Percentiles rank a stretch among this genome's conserved stretches.
phyloP scores from a whole-genome alignment of 371 early-diverging fungal species.

The Nematocida ironsii region DNA sequence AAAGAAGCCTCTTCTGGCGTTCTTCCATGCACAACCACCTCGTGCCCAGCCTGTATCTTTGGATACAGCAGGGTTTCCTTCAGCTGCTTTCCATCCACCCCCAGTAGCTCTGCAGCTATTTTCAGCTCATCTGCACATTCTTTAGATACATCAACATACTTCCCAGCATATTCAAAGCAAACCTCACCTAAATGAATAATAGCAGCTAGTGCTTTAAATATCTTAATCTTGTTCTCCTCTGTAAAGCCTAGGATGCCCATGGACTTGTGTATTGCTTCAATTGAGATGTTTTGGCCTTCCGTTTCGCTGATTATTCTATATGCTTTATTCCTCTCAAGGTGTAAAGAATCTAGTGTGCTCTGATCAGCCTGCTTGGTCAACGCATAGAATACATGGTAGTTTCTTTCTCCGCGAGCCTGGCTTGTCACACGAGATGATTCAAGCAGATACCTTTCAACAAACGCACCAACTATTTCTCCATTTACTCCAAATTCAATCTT shows the following conservation, averaged over 20 bases:
- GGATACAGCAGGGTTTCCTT: slow-evolving; percentile 81
- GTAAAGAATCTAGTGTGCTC: slow-evolving; percentile 71
- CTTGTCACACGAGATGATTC: slow-evolving; percentile 88
- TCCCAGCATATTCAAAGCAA: slow-evolving; percentile 75
- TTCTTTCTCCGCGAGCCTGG: slow-evolving; percentile 82
- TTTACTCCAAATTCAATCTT: slow-evolving; percentile 87
- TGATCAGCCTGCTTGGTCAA: slow-evolving; percentile 78
- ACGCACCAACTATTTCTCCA: slow-evolving; percentile 82
- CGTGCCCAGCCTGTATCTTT: slow-evolving; percentile 85
- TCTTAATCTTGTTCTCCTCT: slow-evolving; percentile 75
- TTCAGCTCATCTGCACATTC: slow-evolving; percentile 73
- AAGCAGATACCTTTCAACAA: slow-evolving; percentile 91
- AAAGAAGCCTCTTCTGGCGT: slow-evolving; percentile 80
- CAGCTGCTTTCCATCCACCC: slow-evolving; percentile 81
- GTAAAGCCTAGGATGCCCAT: slow-evolving; percentile 80
- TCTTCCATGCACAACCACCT: slow-evolving; percentile 85
- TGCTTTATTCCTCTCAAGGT: slow-evolving; percentile 70
- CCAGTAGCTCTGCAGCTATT: slow-evolving; percentile 85
- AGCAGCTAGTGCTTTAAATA: slow-evolving; percentile 81
- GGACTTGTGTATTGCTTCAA: slow-evolving; percentile 65
- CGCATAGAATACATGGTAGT: slow-evolving; percentile 97
- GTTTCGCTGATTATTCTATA: slow-evolving; percentile 85
- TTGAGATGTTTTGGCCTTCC: slow-evolving; percentile 82
- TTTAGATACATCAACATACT: slow-evolving; percentile 80
- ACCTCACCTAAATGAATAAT: slow-evolving; percentile 94